These are phyloP conservation scores for Infundibulicybe gibba DNA, from an alignment of 768 basidiomycete species.

Conservation along the genomic window DNA sequence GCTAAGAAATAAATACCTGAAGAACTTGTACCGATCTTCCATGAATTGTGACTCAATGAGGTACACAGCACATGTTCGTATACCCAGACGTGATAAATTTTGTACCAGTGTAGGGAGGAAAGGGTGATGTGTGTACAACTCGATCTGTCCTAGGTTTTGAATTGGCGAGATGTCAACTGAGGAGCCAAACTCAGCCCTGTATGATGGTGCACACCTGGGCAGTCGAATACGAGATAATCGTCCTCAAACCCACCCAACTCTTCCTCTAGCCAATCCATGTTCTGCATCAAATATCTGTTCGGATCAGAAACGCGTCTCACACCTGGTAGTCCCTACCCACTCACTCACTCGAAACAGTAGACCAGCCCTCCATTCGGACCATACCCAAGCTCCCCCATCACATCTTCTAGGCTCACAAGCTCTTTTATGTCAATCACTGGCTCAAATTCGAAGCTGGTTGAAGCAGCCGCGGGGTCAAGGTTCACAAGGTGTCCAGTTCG, in stretches of 20 bases:
- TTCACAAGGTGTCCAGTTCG: conserved; percentile 92
- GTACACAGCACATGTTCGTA: conserved; percentile 87
- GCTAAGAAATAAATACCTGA: conserved; percentile 49
- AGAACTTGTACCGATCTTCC: conserved; percentile 99
- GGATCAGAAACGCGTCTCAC: not conserved
- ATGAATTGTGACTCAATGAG: conserved; percentile 98
- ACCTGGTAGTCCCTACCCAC: conserved; percentile 2
- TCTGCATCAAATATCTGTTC: conserved; percentile 86
- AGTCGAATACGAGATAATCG: conserved; percentile 93
- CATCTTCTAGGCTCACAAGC: conserved; percentile 88
- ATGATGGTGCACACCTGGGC: conserved; percentile 57
- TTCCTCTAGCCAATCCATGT: conserved; percentile 98
- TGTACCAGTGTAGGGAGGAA: conserved; percentile 90
- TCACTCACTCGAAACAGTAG: conserved; percentile 98
- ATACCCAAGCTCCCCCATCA: conserved; percentile 92
- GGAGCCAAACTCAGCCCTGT: too few relatives aligned
- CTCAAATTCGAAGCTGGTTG: conserved; percentile 86
- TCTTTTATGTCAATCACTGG: conserved; percentile 94
- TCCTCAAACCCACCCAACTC: conserved; percentile 93
- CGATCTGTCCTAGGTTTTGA: conserved; percentile 78
- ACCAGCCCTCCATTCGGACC: conserved; percentile 97
- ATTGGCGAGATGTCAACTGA: not conserved
- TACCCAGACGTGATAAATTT: conserved; percentile 68
- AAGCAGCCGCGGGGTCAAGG: conserved; percentile 90
- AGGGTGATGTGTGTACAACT: conserved; percentile 97